A percentile compares a stretch with the other conserved stretches of the same genome.
These are phyloP conservation scores for Escovopsis sp. DNA, from an alignment of 2,329 filamentous ascomycete species.

Conservation along the genomic window DNA sequence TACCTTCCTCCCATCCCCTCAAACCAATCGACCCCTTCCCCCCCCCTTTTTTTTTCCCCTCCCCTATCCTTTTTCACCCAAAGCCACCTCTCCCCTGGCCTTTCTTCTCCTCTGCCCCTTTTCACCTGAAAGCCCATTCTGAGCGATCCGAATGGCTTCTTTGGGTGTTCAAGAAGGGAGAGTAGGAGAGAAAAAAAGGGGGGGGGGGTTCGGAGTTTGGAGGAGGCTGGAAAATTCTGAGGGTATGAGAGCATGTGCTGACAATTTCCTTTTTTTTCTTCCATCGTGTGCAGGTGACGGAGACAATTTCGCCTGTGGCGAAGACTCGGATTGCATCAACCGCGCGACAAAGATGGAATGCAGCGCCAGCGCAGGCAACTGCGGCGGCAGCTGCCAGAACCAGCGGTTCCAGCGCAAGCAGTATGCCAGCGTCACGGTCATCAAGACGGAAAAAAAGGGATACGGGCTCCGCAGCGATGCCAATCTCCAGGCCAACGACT, in stretches of 20 bases:
- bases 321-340: conserved; percentile 97
- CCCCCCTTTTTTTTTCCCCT: not conserved
- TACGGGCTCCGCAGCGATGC: conserved; percentile 76
- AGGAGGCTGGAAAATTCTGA: too few species aligned
- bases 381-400: conserved; percentile 78
- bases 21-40: not conserved
- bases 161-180: too few species aligned
- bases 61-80: too few species aligned
- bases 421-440: conserved; percentile 83
- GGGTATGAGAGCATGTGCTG: conserved; percentile 1
- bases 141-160: too few species aligned
- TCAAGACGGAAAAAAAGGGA: conserved; percentile 96
- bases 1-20: not conserved
- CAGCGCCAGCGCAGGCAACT: conserved; percentile 56
- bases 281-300: conserved; percentile 33
- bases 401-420: conserved; percentile 85
- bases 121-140: too few species aligned
- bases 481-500: conserved; percentile 67
- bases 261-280: not conserved
- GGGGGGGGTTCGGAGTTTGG: too few species aligned
- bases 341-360: conserved; percentile 97
- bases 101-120: too few species aligned
- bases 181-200: too few species aligned
- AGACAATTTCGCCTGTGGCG: conserved; percentile 74
- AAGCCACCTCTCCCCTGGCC: too few species aligned